Percentiles rank a stretch among this genome's conserved stretches.
phyloP scores from a whole-genome alignment of 2,329 filamentous ascomycete genomes.

The Fusarium heterosporum region DNA sequence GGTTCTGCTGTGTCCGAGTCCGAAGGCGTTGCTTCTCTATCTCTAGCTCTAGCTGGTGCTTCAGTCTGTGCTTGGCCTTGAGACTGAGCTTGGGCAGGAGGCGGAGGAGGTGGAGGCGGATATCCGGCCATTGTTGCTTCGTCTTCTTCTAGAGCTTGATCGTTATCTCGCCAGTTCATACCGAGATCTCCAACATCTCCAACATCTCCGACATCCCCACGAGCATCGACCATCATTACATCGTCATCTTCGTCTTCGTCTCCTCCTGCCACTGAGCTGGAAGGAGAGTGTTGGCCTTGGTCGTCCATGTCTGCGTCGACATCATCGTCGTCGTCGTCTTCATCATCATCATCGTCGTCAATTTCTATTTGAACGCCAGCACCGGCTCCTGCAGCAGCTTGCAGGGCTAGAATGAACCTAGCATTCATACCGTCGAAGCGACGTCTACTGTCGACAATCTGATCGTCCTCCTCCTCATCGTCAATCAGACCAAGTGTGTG shows the following conservation, averaged over 20 bases:
- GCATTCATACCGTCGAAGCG: slow-evolving; percentile 52
- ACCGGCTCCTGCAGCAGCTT: slow-evolving; percentile 49
- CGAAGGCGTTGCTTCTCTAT: slow-evolving; percentile 74
- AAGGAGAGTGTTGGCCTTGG: slow-evolving; percentile 51
- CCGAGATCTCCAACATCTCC: slow-evolving; percentile 59
- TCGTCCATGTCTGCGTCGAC: slow-evolving; percentile 59
- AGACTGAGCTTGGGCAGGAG: slow-evolving; percentile 62
- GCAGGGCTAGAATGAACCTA: slow-evolving; percentile 54
- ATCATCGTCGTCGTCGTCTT: slow-evolving; percentile 52
- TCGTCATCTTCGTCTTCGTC: slow-evolving; percentile 66
- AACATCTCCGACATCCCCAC: slow-evolving; percentile 60
- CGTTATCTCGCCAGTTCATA: slow-evolving; percentile 65
- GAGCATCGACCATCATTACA: slow-evolving; percentile 68
- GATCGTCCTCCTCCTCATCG: slow-evolving; percentile 61
- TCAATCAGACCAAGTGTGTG: slow-evolving; percentile 68
- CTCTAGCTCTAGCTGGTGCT: slow-evolving; percentile 58
- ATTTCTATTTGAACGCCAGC: slow-evolving; percentile 48
- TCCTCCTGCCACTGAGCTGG: slow-evolving; percentile 52
- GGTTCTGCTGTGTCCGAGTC: slow-evolving; percentile 77
- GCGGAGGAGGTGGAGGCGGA: slow-evolving; percentile 69
- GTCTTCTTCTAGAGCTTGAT: slow-evolving; percentile 78
- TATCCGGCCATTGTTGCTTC: slow-evolving; percentile 85
- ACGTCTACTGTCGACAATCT: slow-evolving; percentile 55
- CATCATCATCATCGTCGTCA: slow-evolving; percentile 48
- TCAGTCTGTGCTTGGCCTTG: slow-evolving; percentile 59